Conservation (phyloP, 257 asterid genomes). For the Capsicum chinense region DNA sequence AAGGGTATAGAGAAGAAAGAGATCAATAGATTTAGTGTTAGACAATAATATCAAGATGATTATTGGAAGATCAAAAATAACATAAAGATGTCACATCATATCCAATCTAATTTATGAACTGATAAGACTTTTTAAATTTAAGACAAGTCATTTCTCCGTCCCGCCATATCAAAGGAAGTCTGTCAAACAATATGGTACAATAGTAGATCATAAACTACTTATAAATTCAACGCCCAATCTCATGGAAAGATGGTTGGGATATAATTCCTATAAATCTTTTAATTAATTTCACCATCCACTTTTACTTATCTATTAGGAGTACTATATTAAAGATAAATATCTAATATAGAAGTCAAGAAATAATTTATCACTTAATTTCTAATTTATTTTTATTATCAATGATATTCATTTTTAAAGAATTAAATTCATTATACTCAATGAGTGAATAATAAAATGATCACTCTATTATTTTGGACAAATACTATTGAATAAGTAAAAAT, state of each 20-base stretch:
- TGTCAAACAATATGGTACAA: neutral
- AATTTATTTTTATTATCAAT: too few species aligned
- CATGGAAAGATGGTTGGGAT: neutral
- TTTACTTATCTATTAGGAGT: too few species aligned
- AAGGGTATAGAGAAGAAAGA: neutral
- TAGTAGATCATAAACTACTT: neutral
- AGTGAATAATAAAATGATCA: too few species aligned
- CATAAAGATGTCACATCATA: neutral
- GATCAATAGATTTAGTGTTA: neutral
- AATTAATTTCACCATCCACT: too few species aligned
- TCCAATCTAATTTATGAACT: neutral
- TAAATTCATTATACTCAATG: too few species aligned
- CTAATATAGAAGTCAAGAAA: too few species aligned
- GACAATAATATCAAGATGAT: neutral
- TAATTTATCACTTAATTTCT: too few species aligned
- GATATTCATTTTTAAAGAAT: too few species aligned
- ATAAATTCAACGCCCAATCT: neutral
- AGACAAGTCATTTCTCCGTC: neutral
- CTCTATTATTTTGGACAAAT: too few species aligned
- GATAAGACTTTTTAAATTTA: neutral
- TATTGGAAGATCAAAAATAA: neutral
- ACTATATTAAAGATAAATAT: too few species aligned
- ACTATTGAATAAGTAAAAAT: too few species aligned
- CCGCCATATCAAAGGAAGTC: neutral
- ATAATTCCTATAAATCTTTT: too few species aligned